phyloP scores from a whole-genome alignment of 306 rosid species.

The Acacia confusa region DNA sequence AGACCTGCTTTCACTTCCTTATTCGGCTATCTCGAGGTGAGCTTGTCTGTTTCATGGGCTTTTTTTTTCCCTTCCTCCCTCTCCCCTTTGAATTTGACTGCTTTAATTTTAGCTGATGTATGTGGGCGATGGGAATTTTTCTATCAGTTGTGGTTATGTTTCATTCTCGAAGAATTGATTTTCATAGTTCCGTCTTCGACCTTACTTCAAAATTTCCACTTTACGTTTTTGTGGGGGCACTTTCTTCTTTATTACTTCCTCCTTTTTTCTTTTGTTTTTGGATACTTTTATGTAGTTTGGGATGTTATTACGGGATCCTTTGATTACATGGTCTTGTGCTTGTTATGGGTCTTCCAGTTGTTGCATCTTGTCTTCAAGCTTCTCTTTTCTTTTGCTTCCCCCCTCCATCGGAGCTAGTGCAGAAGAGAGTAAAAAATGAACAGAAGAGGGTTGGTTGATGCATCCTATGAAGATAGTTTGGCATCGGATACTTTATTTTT shows the following conservation, averaged over 20 bases:
- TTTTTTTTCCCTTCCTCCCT: too few relatives aligned
- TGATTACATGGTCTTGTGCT: not conserved
- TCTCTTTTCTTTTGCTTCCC: not conserved
- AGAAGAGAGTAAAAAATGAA: slow-evolving; percentile 30
- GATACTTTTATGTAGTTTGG: slow-evolving; percentile 2
- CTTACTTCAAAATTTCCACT: not conserved
- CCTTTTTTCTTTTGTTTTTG: not conserved
- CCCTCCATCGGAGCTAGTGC: slow-evolving; percentile 14
- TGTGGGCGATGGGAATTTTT: slow-evolving; percentile 11
- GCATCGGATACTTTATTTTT: slow-evolving; percentile 15
- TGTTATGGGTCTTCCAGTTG: not conserved
- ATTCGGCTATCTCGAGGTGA: slow-evolving; percentile 28
- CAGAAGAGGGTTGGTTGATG: slow-evolving; percentile 28
- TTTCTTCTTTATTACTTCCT: not conserved
- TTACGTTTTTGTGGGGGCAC: not conserved
- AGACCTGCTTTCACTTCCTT: not conserved
- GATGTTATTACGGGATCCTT: slow-evolving; percentile 10
- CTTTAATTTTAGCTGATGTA: slow-evolving; percentile 22
- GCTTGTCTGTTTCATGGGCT: not conserved
- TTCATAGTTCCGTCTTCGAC: slow-evolving; percentile 23
- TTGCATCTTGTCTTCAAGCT: slow-evolving; percentile 11
- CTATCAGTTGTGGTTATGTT: not conserved
- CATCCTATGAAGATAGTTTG: slow-evolving; percentile 29
- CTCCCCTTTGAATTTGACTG: not conserved
- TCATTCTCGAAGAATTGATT: not conserved